Evolutionary conservation across 1,284 basidiomycete genomes (phyloP).

Genomic region (Bondarzewia mesenterica): DNA sequence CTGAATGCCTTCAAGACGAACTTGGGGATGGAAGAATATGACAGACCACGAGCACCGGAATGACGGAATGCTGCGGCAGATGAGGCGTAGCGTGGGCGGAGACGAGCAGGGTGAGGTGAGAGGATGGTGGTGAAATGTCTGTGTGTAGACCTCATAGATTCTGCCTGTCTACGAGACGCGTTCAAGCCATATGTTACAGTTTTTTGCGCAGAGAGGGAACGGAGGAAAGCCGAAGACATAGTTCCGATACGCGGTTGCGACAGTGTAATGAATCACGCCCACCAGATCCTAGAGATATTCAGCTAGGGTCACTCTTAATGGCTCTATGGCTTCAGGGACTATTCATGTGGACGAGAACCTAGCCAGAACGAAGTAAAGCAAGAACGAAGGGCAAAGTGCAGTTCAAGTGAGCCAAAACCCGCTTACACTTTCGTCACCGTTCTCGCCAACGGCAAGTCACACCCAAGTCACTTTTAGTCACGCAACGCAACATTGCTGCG

Average conservation of each 20-base stretch:
- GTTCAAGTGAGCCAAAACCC: too few species aligned
- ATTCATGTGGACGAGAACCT: too few species aligned
- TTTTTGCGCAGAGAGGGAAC: slow-evolving; percentile 33
- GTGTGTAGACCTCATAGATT: slow-evolving; percentile 35
- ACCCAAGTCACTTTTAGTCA: too few species aligned
- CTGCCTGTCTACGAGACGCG: slow-evolving; percentile 24
- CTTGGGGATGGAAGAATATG: slow-evolving; percentile 76
- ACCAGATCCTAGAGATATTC: too few species aligned
- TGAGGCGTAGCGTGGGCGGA: slow-evolving; percentile 38
- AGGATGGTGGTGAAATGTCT: slow-evolving; percentile 51
- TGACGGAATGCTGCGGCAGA: slow-evolving; percentile 41
- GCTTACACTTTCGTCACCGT: too few species aligned
- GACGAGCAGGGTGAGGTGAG: slow-evolving; percentile 30
- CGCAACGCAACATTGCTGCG: too few species aligned
- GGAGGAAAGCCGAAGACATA: slow-evolving; percentile 21
- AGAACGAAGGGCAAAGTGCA: too few species aligned
- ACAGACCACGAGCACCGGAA: slow-evolving; percentile 69
- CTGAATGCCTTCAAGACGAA: slow-evolving; percentile 80
- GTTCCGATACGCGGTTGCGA: neutral
- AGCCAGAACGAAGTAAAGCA: too few species aligned
- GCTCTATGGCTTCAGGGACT: too few species aligned
- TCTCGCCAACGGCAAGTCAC: too few species aligned
- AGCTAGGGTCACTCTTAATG: too few species aligned
- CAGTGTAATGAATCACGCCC: too few species aligned
- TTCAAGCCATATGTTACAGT: slow-evolving; percentile 44